phyloP scores from a whole-genome alignment of 768 basidiomycete species.

The Termitomyces sp. region DNA sequence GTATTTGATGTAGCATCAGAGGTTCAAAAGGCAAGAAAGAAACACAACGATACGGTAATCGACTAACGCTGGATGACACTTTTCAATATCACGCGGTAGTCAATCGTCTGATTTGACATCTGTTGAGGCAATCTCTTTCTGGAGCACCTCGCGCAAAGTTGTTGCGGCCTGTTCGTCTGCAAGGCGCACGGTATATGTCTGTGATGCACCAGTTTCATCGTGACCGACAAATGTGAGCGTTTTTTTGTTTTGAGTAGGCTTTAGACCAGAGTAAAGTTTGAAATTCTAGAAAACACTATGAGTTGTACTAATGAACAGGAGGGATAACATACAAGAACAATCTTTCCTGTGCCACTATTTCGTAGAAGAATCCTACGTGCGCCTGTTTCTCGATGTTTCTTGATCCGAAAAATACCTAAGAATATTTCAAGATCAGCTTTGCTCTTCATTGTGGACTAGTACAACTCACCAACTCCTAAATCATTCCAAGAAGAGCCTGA shows the following conservation, averaged over 20 bases:
- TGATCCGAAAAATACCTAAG: constrained; percentile 62
- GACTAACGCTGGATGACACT: neutral
- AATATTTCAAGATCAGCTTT: neutral
- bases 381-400: constrained; percentile 63
- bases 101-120: constrained; percentile 27
- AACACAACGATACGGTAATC: neutral
- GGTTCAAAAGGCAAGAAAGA: neutral
- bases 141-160: constrained; percentile 52
- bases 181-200: constrained; percentile 57
- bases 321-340: constrained; percentile 55
- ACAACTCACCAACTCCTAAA: constrained; percentile 58
- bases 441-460: neutral
- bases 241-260: constrained; percentile 46
- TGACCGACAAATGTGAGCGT: constrained; percentile 65
- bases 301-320: neutral
- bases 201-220: constrained; percentile 44
- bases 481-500: constrained; percentile 53
- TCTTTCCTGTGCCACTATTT: constrained; percentile 70
- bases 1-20: constrained; percentile 4
- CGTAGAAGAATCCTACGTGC: constrained; percentile 60
- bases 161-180: constrained; percentile 53
- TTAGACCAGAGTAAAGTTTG: constrained; percentile 54
- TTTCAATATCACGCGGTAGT: neutral
- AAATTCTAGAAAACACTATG: constrained; percentile 53
- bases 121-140: constrained; percentile 53